phyloP scores from a whole-genome alignment of 73 alveolate species.

The Urostyla sp. region DNA sequence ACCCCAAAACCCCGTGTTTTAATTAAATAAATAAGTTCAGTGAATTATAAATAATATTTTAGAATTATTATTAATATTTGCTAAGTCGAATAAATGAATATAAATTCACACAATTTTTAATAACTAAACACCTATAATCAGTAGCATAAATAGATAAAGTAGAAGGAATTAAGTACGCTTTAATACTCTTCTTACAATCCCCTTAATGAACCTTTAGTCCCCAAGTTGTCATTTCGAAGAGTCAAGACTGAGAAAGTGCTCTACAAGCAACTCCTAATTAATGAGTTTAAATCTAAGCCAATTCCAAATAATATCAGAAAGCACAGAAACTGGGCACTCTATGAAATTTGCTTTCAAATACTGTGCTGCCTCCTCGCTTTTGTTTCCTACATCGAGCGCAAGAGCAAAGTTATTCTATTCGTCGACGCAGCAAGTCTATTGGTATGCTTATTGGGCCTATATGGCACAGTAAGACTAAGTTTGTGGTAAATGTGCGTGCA shows the following conservation, averaged over 20 bases:
- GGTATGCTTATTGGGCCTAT: not conserved
- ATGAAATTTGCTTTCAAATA: not conserved
- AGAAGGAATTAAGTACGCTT: too few species aligned
- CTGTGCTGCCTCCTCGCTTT: not conserved
- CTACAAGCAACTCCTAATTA: not conserved
- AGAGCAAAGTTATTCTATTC: constrained; percentile 36
- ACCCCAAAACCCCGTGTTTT: too few species aligned
- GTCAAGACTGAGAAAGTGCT: not conserved
- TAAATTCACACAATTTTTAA: too few species aligned
- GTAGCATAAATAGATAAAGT: too few species aligned
- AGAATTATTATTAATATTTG: too few species aligned
- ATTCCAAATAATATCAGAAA: constrained; percentile 37
- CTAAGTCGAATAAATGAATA: too few species aligned
- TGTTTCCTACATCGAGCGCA: constrained; percentile 7
- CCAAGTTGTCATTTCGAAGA: not conserved
- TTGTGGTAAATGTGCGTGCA: not conserved
- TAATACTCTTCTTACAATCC: too few species aligned
- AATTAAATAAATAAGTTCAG: too few species aligned
- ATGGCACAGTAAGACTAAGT: constrained; percentile 22
- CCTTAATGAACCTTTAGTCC: not conserved
- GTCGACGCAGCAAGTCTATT: not conserved
- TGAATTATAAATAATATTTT: too few species aligned
- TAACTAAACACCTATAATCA: too few species aligned
- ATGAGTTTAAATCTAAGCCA: constrained; percentile 1
- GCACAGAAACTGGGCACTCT: constrained; percentile 22